These are phyloP conservation scores for Metarhizium rileyi DNA, from an alignment of 2,329 filamentous ascomycete genomes.

Conservation along the genomic window DNA sequence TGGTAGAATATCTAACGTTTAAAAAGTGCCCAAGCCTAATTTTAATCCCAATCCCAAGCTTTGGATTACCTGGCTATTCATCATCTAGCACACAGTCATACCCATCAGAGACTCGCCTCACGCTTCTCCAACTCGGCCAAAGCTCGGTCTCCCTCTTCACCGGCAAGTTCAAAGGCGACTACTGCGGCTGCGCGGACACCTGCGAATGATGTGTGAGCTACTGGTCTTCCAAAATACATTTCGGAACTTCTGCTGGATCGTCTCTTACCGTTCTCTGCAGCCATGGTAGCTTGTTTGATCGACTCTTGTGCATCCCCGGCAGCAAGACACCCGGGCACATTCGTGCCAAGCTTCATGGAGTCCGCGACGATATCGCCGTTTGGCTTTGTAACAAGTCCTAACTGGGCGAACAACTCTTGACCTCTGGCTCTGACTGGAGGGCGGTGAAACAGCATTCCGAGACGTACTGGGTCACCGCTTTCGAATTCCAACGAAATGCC, in stretches of 20 bases:
- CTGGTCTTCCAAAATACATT: not conserved
- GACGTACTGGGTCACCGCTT: not conserved
- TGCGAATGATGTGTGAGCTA: not conserved
- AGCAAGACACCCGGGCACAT: not conserved
- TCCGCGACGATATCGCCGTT: not conserved
- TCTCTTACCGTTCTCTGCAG: conserved; percentile 6
- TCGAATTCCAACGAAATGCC: not conserved
- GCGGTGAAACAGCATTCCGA: not conserved
- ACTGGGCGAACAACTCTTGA: not conserved
- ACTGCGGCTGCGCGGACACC: conserved; percentile 4
- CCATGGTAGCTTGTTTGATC: conserved; percentile 8
- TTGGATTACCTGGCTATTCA: no score
- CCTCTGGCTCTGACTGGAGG: not conserved
- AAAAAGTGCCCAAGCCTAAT: no score
- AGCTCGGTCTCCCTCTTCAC: conserved; percentile 5
- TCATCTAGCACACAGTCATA: no score
- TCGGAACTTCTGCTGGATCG: no score
- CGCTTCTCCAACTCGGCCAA: not conserved
- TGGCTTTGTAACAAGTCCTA: not conserved
- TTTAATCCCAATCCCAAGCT: no score
- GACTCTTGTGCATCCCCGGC: conserved; percentile 1
- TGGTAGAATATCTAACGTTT: no score
- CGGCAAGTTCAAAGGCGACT: conserved; percentile 5
- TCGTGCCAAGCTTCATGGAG: not conserved
- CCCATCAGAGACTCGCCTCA: not conserved